Percentiles rank a stretch among this genome's conserved stretches.
These are phyloP conservation scores for Onygena corvina DNA, from an alignment of 2,329 filamentous ascomycete genomes.

Conservation along the genomic window DNA sequence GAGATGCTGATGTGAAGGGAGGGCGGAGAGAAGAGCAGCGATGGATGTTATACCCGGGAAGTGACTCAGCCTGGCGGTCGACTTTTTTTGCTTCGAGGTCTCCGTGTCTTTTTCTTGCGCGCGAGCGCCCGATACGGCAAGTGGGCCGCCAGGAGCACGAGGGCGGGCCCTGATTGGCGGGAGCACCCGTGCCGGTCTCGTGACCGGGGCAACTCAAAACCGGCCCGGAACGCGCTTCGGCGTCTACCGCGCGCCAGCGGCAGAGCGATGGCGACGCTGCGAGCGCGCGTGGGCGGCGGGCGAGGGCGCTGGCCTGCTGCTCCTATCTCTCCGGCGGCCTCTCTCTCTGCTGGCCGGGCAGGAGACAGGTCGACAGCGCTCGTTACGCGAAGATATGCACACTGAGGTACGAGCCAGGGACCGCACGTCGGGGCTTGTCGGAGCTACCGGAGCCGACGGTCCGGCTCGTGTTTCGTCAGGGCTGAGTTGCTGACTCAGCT, in stretches of 20 bases:
- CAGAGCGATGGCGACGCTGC: background rate
- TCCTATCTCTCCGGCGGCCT: background rate
- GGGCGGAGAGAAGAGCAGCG: background rate
- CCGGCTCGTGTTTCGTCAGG: background rate
- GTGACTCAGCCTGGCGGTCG: background rate
- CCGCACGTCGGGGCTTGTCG: background rate
- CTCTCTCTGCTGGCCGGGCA: too few species aligned
- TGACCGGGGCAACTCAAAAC: background rate
- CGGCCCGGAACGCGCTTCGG: background rate
- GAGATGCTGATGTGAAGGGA: background rate
- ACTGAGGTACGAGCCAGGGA: background rate
- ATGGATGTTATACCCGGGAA: background rate
- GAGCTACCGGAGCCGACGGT: constrained; percentile 1
- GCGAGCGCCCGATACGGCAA: background rate
- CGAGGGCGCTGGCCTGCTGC: background rate
- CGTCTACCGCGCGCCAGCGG: background rate
- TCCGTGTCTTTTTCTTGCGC: constrained; percentile 7
- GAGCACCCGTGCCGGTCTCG: constrained; percentile 3
- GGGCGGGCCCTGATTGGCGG: background rate
- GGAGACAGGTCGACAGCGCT: background rate
- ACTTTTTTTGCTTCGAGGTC: background rate
- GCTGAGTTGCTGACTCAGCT: background rate
- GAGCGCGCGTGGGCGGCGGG: background rate
- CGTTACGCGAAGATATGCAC: background rate
- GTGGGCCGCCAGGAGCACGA: background rate